Evolutionary conservation across 2,329 filamentous ascomycete species (phyloP).

Genomic region (Pseudogymnoascus sp.): DNA sequence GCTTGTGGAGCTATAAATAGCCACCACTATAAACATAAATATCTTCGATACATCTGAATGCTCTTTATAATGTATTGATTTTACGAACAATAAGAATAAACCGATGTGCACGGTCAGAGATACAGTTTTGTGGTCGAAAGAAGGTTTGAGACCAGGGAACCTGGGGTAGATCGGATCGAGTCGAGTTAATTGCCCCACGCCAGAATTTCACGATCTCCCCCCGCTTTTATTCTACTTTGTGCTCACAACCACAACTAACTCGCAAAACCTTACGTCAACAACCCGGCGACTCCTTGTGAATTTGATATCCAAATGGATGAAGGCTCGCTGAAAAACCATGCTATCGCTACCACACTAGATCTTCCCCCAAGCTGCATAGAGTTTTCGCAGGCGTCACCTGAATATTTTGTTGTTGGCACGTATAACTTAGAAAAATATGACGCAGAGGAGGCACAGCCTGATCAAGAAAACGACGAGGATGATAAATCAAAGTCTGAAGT

Average conservation of each 20-base stretch:
- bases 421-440: conserved; percentile 61
- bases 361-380: conserved; percentile 72
- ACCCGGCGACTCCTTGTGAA: neutral
- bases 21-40: neutral
- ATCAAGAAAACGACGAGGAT: conserved; percentile 6
- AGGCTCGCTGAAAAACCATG: neutral
- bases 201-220: neutral
- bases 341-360: conserved; percentile 43
- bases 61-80: neutral
- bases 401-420: conserved; percentile 73
- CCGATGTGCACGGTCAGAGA: neutral
- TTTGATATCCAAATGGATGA: conserved; percentile 4
- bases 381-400: conserved; percentile 55
- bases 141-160: conserved; percentile 3
- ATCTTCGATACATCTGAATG: neutral
- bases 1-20: neutral
- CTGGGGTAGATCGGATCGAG: conserved; percentile 3
- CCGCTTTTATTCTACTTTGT: conserved; percentile 5
- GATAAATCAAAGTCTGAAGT: conserved; percentile 14
- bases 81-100: neutral
- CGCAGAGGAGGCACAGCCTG: conserved; percentile 11
- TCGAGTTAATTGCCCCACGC: conserved; percentile 4
- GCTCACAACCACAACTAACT: neutral
- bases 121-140: neutral
- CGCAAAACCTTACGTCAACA: neutral